phyloP scores from a whole-genome alignment of 805 yeast species.

The Groenewaldozyma salmanticensis region DNA sequence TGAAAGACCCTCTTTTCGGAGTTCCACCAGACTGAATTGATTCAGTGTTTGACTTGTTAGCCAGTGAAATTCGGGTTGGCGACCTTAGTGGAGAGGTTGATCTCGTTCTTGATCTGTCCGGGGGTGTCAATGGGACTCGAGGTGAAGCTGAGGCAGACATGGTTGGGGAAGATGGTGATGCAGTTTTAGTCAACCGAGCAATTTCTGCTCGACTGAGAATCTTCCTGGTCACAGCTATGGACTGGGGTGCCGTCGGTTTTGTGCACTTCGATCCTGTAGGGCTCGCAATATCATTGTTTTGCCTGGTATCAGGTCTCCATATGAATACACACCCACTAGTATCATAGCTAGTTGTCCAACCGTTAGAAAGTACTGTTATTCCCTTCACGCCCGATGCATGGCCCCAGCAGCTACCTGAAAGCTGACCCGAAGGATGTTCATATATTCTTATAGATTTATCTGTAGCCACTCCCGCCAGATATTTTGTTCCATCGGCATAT shows the following conservation, averaged over 20 bases:
- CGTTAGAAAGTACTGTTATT: conserved; percentile 20
- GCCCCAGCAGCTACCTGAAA: conserved; percentile 48
- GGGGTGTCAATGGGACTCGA: conserved; percentile 2
- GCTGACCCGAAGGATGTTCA: conserved; percentile 37
- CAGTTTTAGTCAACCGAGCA: conserved; percentile 13
- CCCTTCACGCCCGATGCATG: conserved; percentile 45
- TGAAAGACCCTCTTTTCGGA: not conserved
- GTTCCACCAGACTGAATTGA: not conserved
- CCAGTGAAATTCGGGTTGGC: not conserved
- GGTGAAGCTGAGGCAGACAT: conserved; percentile 2
- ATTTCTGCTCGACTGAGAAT: conserved; percentile 16
- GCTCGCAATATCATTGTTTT: not conserved
- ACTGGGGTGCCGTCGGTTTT: not conserved
- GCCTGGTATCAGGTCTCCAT: conserved; percentile 10
- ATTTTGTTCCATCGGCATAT: conserved; percentile 9
- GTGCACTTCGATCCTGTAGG: not conserved
- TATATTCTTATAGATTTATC: conserved; percentile 52
- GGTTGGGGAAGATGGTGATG: no score
- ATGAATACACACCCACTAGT: conserved; percentile 21
- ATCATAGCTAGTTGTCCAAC: conserved; percentile 16
- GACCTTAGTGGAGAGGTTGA: conserved; percentile 2
- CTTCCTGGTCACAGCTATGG: conserved; percentile 14
- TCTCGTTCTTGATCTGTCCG: not conserved
- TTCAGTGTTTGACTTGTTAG: not conserved
- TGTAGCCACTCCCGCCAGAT: conserved; percentile 28